Percentiles rank a stretch among this genome's conserved stretches.
phyloP scores from a whole-genome alignment of 257 asterid species.

The Scutellaria minor region DNA sequence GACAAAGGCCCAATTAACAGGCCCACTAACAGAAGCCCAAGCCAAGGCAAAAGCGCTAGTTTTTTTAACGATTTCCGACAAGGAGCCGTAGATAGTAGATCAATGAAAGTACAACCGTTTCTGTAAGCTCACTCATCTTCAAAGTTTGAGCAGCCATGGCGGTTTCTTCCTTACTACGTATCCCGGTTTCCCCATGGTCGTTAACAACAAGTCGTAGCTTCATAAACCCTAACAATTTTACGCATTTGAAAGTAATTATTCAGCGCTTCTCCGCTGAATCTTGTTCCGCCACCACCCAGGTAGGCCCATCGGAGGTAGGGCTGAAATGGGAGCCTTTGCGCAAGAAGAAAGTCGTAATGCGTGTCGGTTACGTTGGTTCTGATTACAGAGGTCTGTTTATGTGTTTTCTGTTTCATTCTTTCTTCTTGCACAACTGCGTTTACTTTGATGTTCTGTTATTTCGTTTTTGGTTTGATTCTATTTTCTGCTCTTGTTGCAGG shows the following conservation, averaged over 20 bases:
- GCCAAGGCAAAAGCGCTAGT: not conserved
- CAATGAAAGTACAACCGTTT: constrained; percentile 1
- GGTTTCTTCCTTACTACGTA: constrained; percentile 41
- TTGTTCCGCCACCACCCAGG: constrained; percentile 35
- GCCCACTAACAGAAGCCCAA: not conserved
- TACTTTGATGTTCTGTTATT: not conserved
- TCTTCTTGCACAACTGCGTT: not conserved
- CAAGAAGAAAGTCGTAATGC: constrained; percentile 97
- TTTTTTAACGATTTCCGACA: not conserved
- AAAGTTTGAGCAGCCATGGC: constrained; percentile 47
- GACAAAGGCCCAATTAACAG: not conserved
- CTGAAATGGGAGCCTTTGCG: constrained; percentile 75
- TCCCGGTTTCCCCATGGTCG: constrained; percentile 42
- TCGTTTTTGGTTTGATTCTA: not conserved
- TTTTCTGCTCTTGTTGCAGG: constrained; percentile 50
- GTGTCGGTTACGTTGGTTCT: constrained; percentile 94
- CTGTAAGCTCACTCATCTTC: constrained; percentile 24
- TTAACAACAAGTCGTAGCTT: constrained; percentile 30
- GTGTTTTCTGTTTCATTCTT: not conserved
- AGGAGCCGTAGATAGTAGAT: not conserved
- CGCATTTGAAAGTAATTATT: constrained; percentile 32
- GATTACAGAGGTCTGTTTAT: constrained; percentile 67
- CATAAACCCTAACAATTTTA: constrained; percentile 28
- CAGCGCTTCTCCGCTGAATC: constrained; percentile 41
- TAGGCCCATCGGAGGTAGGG: constrained; percentile 29